Percentiles rank a stretch among this genome's conserved stretches.
Evolutionary conservation across 306 rosid species (phyloP).

Genomic region (Senna siamea): DNA sequence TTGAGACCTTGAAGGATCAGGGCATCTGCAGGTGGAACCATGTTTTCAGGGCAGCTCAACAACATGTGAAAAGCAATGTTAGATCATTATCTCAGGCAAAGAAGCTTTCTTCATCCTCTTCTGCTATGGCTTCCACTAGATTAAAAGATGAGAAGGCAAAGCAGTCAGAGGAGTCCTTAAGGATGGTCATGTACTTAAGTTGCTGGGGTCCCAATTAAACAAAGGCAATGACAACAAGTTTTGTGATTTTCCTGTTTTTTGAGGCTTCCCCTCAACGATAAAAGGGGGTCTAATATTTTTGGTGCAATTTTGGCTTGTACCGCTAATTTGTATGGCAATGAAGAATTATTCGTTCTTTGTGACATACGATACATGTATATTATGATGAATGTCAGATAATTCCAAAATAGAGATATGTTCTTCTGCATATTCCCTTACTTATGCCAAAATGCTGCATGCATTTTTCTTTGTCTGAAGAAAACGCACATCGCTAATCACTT

Average conservation of each 20-base stretch:
- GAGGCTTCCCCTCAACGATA: no score
- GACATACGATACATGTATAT: no score
- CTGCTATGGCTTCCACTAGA: slow-evolving; percentile 29
- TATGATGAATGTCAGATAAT: no score
- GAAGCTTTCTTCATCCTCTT: slow-evolving; percentile 44
- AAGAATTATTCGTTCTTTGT: no score
- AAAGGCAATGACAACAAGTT: neutral
- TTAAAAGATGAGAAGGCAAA: slow-evolving; percentile 50
- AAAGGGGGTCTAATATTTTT: no score
- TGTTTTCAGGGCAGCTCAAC: slow-evolving; percentile 40
- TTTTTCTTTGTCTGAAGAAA: no score
- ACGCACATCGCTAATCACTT: no score
- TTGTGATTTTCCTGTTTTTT: neutral
- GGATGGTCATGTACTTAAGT: slow-evolving; percentile 72
- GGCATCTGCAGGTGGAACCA: slow-evolving; percentile 59
- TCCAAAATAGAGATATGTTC: no score
- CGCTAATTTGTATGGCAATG: no score
- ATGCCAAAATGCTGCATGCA: no score
- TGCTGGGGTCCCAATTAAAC: slow-evolving; percentile 57
- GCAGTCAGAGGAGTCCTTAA: slow-evolving; percentile 68
- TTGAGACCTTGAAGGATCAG: slow-evolving; percentile 57
- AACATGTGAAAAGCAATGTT: slow-evolving; percentile 44
- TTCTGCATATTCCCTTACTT: no score
- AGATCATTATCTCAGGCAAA: slow-evolving; percentile 45
- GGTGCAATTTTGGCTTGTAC: no score